phyloP scores from a whole-genome alignment of 2,329 filamentous ascomycete species.

The Dactylonectria estremocensis region DNA sequence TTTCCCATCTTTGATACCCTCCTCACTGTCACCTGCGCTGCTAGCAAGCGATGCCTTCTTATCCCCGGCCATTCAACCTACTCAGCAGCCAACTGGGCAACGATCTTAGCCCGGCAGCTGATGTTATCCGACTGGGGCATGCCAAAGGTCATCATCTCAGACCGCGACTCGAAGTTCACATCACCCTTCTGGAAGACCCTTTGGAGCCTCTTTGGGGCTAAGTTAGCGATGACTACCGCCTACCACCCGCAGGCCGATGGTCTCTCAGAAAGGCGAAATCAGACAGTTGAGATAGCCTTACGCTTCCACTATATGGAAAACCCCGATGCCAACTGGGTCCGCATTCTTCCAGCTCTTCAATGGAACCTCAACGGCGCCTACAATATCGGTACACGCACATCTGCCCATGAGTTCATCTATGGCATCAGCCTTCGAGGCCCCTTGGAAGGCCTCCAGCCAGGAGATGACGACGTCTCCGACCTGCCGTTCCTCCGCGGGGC shows the following conservation, averaged over 20 bases:
- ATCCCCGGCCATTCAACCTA: neutral
- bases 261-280: conserved; percentile 12
- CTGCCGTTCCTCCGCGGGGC: no score
- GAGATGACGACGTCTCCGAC: no score
- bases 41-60: neutral
- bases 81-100: neutral
- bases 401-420: conserved; percentile 11
- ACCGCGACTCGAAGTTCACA: no score
- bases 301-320: conserved; percentile 11
- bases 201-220: neutral
- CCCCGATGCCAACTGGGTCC: conserved; percentile 6
- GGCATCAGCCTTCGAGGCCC: no score
- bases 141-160: neutral
- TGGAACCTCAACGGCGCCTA: neutral
- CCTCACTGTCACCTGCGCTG: neutral
- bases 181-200: neutral
- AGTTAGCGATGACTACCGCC: conserved; percentile 1
- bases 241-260: conserved; percentile 11
- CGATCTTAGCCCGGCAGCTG: neutral
- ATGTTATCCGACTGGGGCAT: conserved; percentile 14
- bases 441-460: no score
- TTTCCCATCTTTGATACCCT: neutral
- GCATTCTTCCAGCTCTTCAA: neutral
- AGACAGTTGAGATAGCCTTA: conserved; percentile 13
- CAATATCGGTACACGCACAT: neutral